Evolutionary conservation across 2,329 filamentous ascomycete genomes (phyloP), one percentile per base, ranked within the genome.

Genomic region (Aureobasidium sp.): DNA sequence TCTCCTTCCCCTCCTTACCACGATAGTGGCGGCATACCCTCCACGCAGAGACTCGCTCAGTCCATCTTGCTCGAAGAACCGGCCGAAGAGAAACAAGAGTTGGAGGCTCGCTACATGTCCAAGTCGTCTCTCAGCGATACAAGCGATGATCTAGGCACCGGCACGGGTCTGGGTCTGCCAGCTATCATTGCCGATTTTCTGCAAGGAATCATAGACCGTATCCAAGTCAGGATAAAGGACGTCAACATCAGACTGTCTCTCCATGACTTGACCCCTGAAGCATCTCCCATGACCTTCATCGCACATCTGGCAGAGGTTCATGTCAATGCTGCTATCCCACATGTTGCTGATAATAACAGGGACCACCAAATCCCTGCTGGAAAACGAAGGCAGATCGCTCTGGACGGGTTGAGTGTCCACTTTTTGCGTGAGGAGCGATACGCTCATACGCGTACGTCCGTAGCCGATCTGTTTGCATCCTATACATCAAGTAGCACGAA

Each of bases 41-140:
- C 88, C 27, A 83, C 87, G 1, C 83, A 85, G 63, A 87, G 92
- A 66, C 78, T 94, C 15, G 89, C 90, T 15, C 83, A 88, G 70
- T 92, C 89, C 0, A 93, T 93, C 70, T 78, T 93, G n/a, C 81
- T 88, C 66, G 84, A 87, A 1, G 86, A 91, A 69, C 84, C 88
- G 13, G 76, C 77, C 5, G 79, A 83, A 53, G 87, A 91, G 68
- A 86, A 83, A 66, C 80, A 79, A 63, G 82, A 87, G 69, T 78
- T 93, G 27, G 87, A 92, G 71, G 84, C 87, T 53, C 87, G 87
- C 9, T 82, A 86, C 63, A 73, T 89, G 44, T 82, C 82, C 43
- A 82, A 85, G 24, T 88, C 87, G 1, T 73, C 84, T 20, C 69
- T 80, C 8, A 79, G 81, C 65, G 72, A 72, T 48, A 71, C 74